A percentile compares a stretch with the other conserved stretches of the same genome.
Evolutionary conservation across 208 protist species (phyloP).

Genomic region (Trichomonas tenax): DNA sequence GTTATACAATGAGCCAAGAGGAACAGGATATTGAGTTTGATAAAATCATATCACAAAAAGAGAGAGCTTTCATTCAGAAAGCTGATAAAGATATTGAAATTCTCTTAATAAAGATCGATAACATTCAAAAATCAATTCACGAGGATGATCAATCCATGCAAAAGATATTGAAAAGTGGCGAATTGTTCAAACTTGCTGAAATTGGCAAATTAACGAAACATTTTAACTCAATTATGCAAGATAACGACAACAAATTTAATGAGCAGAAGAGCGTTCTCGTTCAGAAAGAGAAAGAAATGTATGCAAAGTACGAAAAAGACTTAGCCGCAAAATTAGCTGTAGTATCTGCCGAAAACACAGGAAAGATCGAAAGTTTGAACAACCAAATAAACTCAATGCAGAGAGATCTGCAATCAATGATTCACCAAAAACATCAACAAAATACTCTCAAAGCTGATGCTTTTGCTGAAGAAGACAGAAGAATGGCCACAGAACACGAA

Average conservation of each 20-base stretch:
- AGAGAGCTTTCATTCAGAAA: not conserved
- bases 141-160: not conserved
- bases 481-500: slow-evolving; percentile 9
- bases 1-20: not conserved
- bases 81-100: not conserved
- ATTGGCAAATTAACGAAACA: not conserved
- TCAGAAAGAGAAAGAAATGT: not conserved
- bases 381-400: not conserved
- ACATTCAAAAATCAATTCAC: not conserved
- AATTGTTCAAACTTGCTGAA: not conserved
- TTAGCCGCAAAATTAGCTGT: not conserved
- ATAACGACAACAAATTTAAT: not conserved
- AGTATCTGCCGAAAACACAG: not conserved
- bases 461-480: not conserved
- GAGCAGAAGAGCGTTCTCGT: not conserved
- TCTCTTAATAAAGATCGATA: not conserved
- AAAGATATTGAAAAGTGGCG: not conserved
- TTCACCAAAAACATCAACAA: not conserved
- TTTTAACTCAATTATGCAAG: not conserved
- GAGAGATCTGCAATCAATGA: not conserved
- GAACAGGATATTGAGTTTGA: not conserved
- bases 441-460: not conserved
- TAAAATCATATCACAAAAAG: not conserved
- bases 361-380: not conserved
- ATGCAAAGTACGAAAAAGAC: not conserved